Evolutionary conservation across 2,329 filamentous ascomycete genomes (phyloP).

Genomic region (Penicillium corylophilum): DNA sequence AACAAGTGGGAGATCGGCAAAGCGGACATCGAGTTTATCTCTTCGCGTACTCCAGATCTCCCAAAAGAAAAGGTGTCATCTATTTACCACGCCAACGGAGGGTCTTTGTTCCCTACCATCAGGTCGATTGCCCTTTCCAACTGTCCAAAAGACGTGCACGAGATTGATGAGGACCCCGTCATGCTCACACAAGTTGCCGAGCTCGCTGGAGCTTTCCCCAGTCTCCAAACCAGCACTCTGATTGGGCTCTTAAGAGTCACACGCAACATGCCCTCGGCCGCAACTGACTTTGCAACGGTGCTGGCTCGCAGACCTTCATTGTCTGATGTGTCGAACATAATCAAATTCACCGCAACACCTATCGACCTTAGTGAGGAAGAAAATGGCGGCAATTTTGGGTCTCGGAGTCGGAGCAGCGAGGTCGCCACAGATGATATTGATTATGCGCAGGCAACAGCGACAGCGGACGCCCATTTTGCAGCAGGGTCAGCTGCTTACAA

Average conservation of each 20-base stretch:
- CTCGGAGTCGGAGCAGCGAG: slow-evolving; percentile 7
- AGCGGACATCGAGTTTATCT: slow-evolving; percentile 62
- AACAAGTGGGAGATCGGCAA: slow-evolving; percentile 61
- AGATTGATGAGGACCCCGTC: slow-evolving; percentile 42
- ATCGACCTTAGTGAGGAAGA: slow-evolving; percentile 26
- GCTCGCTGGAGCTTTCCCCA: slow-evolving; percentile 56
- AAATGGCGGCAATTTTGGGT: neutral
- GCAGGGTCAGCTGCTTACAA: slow-evolving; percentile 54
- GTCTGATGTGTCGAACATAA: slow-evolving; percentile 36
- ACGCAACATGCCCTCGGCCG: slow-evolving; percentile 56
- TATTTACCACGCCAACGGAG: slow-evolving; percentile 59
- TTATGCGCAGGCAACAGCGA: slow-evolving; percentile 31
- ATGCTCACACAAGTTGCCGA: slow-evolving; percentile 53
- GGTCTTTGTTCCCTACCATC: slow-evolving; percentile 57
- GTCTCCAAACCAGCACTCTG: slow-evolving; percentile 49
- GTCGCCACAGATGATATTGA: slow-evolving; percentile 14
- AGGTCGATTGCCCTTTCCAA: slow-evolving; percentile 52
- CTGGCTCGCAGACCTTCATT: slow-evolving; percentile 44
- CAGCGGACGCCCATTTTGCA: slow-evolving; percentile 47
- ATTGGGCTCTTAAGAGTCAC: slow-evolving; percentile 58
- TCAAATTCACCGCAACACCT: slow-evolving; percentile 43
- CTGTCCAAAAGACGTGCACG: slow-evolving; percentile 39
- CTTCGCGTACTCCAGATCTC: slow-evolving; percentile 49
- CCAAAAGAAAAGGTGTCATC: slow-evolving; percentile 52
- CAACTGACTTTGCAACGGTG: slow-evolving; percentile 59